A percentile compares a stretch with the other conserved stretches of the same genome.
Conservation (phyloP, 305 asterid species). For the Solanum hybrid region DNA sequence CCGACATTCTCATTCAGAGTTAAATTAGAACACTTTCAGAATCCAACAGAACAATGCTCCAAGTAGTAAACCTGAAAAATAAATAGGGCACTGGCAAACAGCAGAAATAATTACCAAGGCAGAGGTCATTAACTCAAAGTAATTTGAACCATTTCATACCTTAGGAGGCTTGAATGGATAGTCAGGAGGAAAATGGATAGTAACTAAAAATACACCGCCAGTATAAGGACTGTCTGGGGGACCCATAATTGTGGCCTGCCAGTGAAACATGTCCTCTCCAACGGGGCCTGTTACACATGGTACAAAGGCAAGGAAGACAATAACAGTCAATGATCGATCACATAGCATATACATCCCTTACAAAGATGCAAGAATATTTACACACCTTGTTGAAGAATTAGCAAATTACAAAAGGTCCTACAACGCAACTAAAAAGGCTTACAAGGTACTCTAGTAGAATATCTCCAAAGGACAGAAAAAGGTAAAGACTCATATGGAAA, state of each 20-base stretch:
- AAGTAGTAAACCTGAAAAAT: neutral
- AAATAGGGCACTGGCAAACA: neutral
- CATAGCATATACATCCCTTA: neutral
- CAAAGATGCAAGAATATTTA: neutral
- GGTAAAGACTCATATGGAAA: neutral
- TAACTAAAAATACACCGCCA: constrained; percentile 55
- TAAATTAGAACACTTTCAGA: neutral
- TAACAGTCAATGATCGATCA: neutral
- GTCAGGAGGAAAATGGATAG: constrained; percentile 66
- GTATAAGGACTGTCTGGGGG: constrained; percentile 66
- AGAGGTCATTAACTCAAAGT: neutral
- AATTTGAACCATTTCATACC: constrained; percentile 23
- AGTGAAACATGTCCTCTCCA: constrained; percentile 79
- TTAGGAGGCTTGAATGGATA: constrained; percentile 74
- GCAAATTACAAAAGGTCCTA: neutral
- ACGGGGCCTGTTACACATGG: constrained; percentile 44
- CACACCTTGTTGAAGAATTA: neutral
- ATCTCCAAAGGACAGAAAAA: neutral
- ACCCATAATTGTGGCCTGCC: constrained; percentile 79
- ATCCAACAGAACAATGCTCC: neutral
- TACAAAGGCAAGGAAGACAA: neutral
- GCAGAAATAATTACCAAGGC: neutral
- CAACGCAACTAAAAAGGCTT: neutral
- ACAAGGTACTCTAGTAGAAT: neutral
- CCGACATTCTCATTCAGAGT: neutral